Evolutionary conservation across 352 stramenopile genomes (phyloP).

Genomic region (Phytopythium boreale): DNA sequence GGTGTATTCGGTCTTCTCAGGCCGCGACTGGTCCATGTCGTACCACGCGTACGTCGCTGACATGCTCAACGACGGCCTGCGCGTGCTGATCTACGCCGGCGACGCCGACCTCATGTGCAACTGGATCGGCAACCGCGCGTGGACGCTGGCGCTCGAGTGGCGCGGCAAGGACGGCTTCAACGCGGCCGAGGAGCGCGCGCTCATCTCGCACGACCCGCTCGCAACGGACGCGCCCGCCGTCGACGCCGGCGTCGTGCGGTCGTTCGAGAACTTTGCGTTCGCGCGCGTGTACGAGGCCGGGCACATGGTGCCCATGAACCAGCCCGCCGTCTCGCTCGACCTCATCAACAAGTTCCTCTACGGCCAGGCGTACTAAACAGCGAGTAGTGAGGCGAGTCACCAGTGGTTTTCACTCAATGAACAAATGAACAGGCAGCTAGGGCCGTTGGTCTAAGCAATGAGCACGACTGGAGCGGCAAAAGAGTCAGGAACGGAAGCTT

Average conservation of each 20-base stretch:
- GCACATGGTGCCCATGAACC: conserved; percentile 56
- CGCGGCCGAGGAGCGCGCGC: conserved; percentile 19
- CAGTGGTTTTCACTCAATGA: no score
- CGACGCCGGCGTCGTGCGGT: conserved; percentile 21
- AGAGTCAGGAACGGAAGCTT: no score
- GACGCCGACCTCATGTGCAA: conserved; percentile 97
- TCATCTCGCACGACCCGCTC: conserved; percentile 25
- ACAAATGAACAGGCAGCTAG: no score
- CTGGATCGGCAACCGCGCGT: conserved; percentile 93
- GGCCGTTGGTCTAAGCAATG: no score
- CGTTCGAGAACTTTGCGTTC: conserved; percentile 44
- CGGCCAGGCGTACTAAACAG: conserved; percentile 19
- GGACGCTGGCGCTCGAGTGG: conserved; percentile 91
- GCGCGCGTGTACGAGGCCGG: conserved; percentile 47
- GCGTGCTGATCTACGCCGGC: conserved; percentile 93
- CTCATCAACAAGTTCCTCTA: conserved; percentile 57
- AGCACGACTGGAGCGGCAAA: no score
- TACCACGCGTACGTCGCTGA: conserved; percentile 81
- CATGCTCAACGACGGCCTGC: conserved; percentile 67
- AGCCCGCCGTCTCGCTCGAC: conserved; percentile 34
- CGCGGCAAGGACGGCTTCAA: conserved; percentile 81
- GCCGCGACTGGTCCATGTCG: conserved; percentile 92
- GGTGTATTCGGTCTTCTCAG: conserved; percentile 79
- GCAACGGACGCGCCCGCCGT: conserved; percentile 10
- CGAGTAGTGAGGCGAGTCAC: no score